These are phyloP conservation scores for Leptosphaerulina australis DNA, from an alignment of 2,329 filamentous ascomycete species.

Conservation along the genomic window DNA sequence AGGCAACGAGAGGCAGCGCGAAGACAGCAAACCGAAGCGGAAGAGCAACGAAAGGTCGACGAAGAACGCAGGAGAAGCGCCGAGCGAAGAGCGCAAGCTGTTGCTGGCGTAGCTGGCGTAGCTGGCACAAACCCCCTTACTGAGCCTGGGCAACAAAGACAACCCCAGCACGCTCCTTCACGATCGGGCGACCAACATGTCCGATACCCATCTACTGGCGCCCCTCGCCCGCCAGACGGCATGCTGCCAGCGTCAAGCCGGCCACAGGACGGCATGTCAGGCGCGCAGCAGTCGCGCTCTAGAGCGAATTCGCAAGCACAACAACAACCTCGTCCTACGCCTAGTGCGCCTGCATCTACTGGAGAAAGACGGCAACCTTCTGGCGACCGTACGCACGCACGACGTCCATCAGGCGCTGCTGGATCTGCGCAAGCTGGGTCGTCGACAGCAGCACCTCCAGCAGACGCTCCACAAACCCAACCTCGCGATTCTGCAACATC, in stretches of 20 bases:
- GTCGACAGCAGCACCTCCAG: conserved; percentile 32
- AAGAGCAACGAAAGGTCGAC: conserved; percentile 61
- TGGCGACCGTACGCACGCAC: conserved; percentile 34
- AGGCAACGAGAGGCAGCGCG: conserved; percentile 75
- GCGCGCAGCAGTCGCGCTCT: conserved; percentile 39
- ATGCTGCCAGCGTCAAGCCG: conserved; percentile 31
- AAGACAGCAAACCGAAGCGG: conserved; percentile 66
- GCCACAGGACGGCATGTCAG: conserved; percentile 33
- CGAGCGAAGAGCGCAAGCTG: conserved; percentile 65
- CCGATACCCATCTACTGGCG: conserved; percentile 34
- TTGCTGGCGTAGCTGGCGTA: conserved; percentile 61
- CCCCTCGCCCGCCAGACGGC: conserved; percentile 40
- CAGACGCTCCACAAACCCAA: conserved; percentile 35
- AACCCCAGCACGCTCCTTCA: conserved; percentile 33
- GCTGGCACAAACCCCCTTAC: conserved; percentile 48
- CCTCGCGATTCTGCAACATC: conserved; percentile 56
- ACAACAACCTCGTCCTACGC: conserved; percentile 44
- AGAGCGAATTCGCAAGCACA: conserved; percentile 45
- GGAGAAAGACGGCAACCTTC: conserved; percentile 41
- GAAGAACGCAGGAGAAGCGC: conserved; percentile 59
- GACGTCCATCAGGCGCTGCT: conserved; percentile 36
- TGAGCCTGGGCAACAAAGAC: conserved; percentile 39
- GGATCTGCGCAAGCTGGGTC: conserved; percentile 42
- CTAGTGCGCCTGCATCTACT: conserved; percentile 26
- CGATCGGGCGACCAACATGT: conserved; percentile 39